These are phyloP conservation scores for Phialophora macrospora DNA, from an alignment of 2,329 filamentous ascomycete species.

Conservation along the genomic window DNA sequence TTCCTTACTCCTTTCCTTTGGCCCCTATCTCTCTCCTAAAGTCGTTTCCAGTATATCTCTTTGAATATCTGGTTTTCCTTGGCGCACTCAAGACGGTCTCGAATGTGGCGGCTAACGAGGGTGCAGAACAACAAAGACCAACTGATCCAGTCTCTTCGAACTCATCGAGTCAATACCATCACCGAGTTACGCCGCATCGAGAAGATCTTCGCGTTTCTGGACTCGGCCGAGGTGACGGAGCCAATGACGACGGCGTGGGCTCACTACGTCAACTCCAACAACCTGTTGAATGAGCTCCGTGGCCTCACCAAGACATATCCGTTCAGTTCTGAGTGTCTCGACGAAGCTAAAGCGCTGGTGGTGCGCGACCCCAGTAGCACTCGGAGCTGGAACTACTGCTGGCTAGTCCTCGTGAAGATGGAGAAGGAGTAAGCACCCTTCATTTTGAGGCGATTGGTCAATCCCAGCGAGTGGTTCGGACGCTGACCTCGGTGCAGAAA, in stretches of 20 bases:
- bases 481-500: conserved; percentile 49
- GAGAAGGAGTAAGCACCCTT: conserved; percentile 62
- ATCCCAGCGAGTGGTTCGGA: neutral
- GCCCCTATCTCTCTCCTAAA: conserved; percentile 20
- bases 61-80: conserved; percentile 21
- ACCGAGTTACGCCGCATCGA: conserved; percentile 75
- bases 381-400: conserved; percentile 76
- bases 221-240: conserved; percentile 63
- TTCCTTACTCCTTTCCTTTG: conserved; percentile 24
- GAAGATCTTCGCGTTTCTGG: conserved; percentile 63
- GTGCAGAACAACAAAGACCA: conserved; percentile 56
- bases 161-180: conserved; percentile 74
- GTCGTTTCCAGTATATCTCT: conserved; percentile 24
- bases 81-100: conserved; percentile 21
- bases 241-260: conserved; percentile 74
- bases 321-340: conserved; percentile 67
- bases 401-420: conserved; percentile 71
- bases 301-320: conserved; percentile 70
- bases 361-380: conserved; percentile 67
- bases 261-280: conserved; percentile 72
- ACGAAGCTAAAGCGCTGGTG: conserved; percentile 69
- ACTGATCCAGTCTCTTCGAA: conserved; percentile 66
- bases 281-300: conserved; percentile 71
- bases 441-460: neutral
- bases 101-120: conserved; percentile 16